phyloP scores from a whole-genome alignment of 257 asterid genomes.

The Thymus mandschuricus region DNA sequence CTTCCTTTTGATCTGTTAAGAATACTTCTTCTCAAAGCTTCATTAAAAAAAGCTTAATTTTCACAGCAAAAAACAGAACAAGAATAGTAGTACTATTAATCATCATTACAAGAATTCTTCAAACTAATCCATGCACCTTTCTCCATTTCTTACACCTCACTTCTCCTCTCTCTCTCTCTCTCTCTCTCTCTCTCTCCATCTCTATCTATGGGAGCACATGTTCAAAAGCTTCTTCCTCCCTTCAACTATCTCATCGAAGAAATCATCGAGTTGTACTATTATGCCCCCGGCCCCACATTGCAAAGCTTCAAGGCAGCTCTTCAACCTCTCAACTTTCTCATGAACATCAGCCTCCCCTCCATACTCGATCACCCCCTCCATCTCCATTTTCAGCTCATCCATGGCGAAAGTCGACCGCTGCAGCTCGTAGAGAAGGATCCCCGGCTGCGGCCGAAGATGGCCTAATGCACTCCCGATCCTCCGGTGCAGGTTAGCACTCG shows the following conservation, averaged over 20 bases:
- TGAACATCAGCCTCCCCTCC: conserved; percentile 38
- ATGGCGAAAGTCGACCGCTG: conserved; percentile 44
- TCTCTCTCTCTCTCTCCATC: not conserved
- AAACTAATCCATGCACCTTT: conserved; percentile 16
- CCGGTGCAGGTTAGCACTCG: conserved; percentile 63
- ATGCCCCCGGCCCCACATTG: conserved; percentile 70
- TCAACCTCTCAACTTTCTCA: conserved; percentile 58
- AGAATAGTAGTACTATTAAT: not conserved
- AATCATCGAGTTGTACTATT: conserved; percentile 79
- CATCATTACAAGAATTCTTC: conserved; percentile 24
- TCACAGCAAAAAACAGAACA: not conserved
- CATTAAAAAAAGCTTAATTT: not conserved
- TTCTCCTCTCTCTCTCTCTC: not conserved
- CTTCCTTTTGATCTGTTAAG: conserved; percentile 13
- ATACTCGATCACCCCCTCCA: conserved; percentile 43
- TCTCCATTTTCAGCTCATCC: conserved; percentile 57
- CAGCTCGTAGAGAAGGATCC: conserved; percentile 64
- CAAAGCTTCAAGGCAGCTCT: conserved; percentile 59
- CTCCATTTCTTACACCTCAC: conserved; percentile 35
- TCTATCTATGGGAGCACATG: conserved; percentile 71
- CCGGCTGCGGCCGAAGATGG: conserved; percentile 46
- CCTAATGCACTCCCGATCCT: conserved; percentile 47
- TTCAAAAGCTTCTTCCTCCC: conserved; percentile 79
- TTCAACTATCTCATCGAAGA: conserved; percentile 88
- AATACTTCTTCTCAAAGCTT: conserved; percentile 37